Evolutionary conservation across 129 eudicot genomes (phyloP).

Genomic region (Ambrosia artemisiifolia): DNA sequence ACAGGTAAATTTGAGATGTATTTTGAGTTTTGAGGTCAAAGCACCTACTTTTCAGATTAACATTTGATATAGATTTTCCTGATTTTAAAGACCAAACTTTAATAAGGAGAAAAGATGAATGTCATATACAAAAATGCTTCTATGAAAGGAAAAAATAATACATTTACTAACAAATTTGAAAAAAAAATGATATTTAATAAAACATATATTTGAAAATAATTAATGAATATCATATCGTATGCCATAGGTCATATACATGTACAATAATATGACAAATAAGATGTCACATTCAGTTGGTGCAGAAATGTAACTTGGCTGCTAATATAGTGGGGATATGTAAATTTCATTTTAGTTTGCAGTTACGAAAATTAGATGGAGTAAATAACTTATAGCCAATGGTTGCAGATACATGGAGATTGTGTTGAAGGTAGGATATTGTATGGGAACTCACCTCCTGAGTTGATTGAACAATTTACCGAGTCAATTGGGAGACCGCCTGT

Average conservation of each 20-base stretch:
- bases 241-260: not conserved
- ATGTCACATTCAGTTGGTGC: not conserved
- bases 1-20: slow-evolving; percentile 46
- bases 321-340: not conserved
- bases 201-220: not conserved
- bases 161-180: not conserved
- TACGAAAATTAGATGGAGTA: not conserved
- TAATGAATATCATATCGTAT: not conserved
- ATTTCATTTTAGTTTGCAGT: not conserved
- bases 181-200: not conserved
- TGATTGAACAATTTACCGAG: slow-evolving; percentile 76
- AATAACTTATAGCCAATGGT: not conserved
- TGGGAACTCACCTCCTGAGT: slow-evolving; percentile 86
- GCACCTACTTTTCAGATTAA: slow-evolving; percentile 3
- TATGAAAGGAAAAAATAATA: not conserved
- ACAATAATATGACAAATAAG: not conserved
- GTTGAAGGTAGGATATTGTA: slow-evolving; percentile 73
- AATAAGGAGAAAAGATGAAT: not conserved
- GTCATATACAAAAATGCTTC: not conserved
- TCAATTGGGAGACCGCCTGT: slow-evolving; percentile 83
- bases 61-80: not conserved
- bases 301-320: not conserved
- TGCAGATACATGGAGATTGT: slow-evolving; percentile 75
- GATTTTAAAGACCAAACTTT: not conserved
- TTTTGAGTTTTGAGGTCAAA: slow-evolving; percentile 6